Percentiles rank a stretch among this genome's conserved stretches.
These are phyloP conservation scores for Stagonosporopsis cucurbitacearum DNA, from an alignment of 2,329 filamentous ascomycete genomes.

Conservation along the genomic window DNA sequence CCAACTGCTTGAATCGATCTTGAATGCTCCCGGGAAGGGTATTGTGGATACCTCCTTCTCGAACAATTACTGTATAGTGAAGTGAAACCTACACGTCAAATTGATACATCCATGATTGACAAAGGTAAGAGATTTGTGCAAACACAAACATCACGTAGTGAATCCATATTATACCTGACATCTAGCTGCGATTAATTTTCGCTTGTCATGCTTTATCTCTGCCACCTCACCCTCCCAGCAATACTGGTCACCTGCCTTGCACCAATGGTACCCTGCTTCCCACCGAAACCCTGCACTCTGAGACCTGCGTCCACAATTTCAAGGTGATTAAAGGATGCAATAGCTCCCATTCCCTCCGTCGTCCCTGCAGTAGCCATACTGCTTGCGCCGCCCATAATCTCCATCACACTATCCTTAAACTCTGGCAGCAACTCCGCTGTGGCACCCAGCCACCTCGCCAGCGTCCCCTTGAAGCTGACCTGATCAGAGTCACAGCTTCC, in stretches of 20 bases:
- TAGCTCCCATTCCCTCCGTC: constrained; percentile 16
- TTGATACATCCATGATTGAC: too few relatives aligned
- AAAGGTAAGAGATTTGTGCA: too few relatives aligned
- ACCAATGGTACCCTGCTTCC: constrained; percentile 26
- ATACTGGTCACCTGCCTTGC: constrained; percentile 16
- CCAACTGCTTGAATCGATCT: too few relatives aligned
- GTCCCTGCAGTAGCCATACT: constrained; percentile 16
- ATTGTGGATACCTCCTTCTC: too few relatives aligned
- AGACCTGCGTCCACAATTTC: constrained; percentile 29
- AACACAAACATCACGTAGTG: too few relatives aligned
- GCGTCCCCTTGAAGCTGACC: constrained; percentile 67
- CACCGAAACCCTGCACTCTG: constrained; percentile 23
- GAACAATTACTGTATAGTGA: too few relatives aligned
- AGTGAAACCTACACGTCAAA: too few relatives aligned
- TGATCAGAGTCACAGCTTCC: constrained; percentile 69
- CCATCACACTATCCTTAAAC: constrained; percentile 19
- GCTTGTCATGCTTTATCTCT: background rate
- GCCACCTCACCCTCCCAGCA: constrained; percentile 14
- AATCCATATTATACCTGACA: background rate
- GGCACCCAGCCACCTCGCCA: constrained; percentile 39
- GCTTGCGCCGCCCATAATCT: constrained; percentile 21
- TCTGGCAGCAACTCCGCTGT: constrained; percentile 31
- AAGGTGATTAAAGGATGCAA: constrained; percentile 25
- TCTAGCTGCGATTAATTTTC: background rate
- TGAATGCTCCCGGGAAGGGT: too few relatives aligned